These are phyloP conservation scores for Leccinellum rugosiceps DNA, from an alignment of 768 basidiomycete species.

Conservation along the genomic window DNA sequence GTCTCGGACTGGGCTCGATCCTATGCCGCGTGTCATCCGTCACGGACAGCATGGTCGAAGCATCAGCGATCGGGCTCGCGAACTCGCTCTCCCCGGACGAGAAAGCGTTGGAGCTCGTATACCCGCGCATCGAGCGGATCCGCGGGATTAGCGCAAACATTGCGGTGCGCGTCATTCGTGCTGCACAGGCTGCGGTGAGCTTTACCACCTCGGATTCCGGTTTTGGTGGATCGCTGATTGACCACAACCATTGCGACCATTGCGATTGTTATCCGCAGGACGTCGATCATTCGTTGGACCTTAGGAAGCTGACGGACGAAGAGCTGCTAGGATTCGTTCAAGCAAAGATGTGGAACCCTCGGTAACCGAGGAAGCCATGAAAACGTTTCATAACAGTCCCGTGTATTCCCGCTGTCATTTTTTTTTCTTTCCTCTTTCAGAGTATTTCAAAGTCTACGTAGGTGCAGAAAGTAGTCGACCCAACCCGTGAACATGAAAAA, in stretches of 20 bases:
- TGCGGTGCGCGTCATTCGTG: slow-evolving; percentile 70
- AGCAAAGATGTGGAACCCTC: slow-evolving; percentile 73
- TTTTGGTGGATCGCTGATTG: background rate
- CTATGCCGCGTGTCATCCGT: slow-evolving; percentile 64
- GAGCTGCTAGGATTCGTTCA: slow-evolving; percentile 53
- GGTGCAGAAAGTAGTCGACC: background rate
- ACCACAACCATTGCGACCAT: background rate
- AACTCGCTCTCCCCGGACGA: slow-evolving; percentile 72
- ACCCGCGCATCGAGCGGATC: slow-evolving; percentile 81
- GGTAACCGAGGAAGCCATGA: background rate
- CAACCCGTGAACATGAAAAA: background rate
- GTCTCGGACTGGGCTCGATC: slow-evolving; percentile 69
- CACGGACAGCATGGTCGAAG: slow-evolving; percentile 88
- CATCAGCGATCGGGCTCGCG: slow-evolving; percentile 77
- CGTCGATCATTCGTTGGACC: slow-evolving; percentile 51
- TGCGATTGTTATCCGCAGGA: slow-evolving; percentile 30
- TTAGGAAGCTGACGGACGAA: slow-evolving; percentile 55
- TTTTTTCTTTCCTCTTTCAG: background rate
- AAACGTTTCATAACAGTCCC: background rate
- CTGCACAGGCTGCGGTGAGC: slow-evolving; percentile 73
- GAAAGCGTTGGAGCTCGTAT: slow-evolving; percentile 60
- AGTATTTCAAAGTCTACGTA: background rate
- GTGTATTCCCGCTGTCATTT: background rate
- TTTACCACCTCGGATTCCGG: background rate
- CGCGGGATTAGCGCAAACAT: slow-evolving; percentile 81